Base-by-base conservation (phyloP, 345 rosid genomes). In the Odontarrhena argentea region DNA sequence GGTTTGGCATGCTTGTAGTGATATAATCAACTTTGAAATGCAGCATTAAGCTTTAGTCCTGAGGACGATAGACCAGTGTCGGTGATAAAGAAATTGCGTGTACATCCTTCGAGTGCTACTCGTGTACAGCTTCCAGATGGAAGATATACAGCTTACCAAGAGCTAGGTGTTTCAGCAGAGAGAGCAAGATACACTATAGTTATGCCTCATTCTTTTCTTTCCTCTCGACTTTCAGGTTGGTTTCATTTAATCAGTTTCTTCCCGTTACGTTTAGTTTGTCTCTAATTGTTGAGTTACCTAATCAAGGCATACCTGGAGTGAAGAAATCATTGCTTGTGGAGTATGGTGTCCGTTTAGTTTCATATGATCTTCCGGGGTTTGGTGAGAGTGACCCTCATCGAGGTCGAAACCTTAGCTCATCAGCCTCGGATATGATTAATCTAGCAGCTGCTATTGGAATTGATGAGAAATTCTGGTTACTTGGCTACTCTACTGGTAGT, bases 311-410 rank as follows among this genome's bases (percentile, higher is more conserved):
- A 35, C 96, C 96, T 40, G 97, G 98, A 62, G 72, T 87, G 44
- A 85, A 82, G 77, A 69, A 79, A 65, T 77, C 96, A 38, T 52
- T 87, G 74, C 83, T 93, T 5, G 86, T 84, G 78, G 90, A 93
- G 71, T 93, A 82, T 69, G 97, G 98, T 44, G 80, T 89, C 69
- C 89, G 86, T 37, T 81, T 89, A 76, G 70, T 93, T 41, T 82
- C 96, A 38, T 93, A 87, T 74, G 98, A 93, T 74, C 96, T 89
- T 77, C 97, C 98, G 69, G 97, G 98, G 65, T 89, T 86, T 77
- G 98, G 98, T 49, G 98, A 93, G 83, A 93, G 98, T 67, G 98
- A 89, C 68, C 87, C 92, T 77, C 88, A 85, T 70, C 84, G 88
- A 44, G 54, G 56, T 70, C 85, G 97, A 73, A 82, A 84, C 68